Conservation (phyloP, 352 stramenopile species). For the Phytophthora sp. region DNA sequence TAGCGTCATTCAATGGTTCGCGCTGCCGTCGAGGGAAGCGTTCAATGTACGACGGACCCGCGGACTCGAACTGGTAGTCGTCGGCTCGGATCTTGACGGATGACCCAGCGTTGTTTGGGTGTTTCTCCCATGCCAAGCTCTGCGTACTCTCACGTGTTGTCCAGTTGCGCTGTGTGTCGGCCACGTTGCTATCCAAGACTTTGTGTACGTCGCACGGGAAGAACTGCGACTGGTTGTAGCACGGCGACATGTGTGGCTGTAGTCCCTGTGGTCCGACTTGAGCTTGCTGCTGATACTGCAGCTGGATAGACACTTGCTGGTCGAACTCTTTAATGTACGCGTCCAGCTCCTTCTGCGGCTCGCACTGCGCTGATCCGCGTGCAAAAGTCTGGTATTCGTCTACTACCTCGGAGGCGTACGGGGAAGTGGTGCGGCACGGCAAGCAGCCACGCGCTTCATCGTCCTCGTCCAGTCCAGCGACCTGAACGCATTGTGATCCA, state of each 20-base stretch:
- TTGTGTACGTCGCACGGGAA: constrained; percentile 85
- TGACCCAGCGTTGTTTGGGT: constrained; percentile 61
- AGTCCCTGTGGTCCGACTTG: constrained; percentile 62
- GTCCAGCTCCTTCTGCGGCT: constrained; percentile 72
- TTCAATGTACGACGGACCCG: constrained; percentile 68
- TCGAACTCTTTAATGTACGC: constrained; percentile 85
- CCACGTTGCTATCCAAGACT: constrained; percentile 66
- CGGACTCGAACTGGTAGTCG: constrained; percentile 43
- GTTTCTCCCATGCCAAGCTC: constrained; percentile 67
- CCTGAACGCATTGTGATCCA: constrained; percentile 58
- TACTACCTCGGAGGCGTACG: constrained; percentile 53
- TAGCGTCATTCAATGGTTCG: constrained; percentile 23
- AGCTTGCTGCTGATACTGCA: constrained; percentile 79
- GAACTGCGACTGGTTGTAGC: constrained; percentile 84
- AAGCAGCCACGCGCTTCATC: constrained; percentile 53
- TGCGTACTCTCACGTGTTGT: constrained; percentile 44
- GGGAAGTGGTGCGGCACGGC: constrained; percentile 62
- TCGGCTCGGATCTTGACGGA: constrained; percentile 74
- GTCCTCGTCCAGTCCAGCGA: constrained; percentile 46
- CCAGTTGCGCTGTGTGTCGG: constrained; percentile 47
- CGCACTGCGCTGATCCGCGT: constrained; percentile 46
- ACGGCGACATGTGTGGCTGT: constrained; percentile 80
- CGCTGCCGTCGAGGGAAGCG: constrained; percentile 64
- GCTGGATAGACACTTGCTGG: constrained; percentile 78
- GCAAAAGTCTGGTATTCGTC: constrained; percentile 50